Percentiles rank a stretch among this genome's conserved stretches.
Conservation (phyloP, 108 stramenopile genomes). For the Aureococcus anophagefferens region DNA sequence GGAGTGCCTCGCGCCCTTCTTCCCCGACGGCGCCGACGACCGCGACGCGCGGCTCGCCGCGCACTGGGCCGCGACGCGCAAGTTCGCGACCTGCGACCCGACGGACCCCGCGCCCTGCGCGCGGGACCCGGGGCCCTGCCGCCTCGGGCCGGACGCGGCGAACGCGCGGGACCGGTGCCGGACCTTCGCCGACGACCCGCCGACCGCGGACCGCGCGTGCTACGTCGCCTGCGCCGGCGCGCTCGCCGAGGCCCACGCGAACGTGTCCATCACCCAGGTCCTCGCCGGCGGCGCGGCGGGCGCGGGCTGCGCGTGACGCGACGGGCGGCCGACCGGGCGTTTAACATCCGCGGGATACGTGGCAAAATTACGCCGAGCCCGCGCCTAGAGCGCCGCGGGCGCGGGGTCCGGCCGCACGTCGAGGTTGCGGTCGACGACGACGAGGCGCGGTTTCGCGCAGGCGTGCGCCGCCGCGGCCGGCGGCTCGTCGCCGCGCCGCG, state of each 20-base stretch:
- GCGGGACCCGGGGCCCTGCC: background rate
- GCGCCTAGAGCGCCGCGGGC: no score
- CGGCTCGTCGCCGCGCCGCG: no score
- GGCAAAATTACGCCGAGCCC: no score
- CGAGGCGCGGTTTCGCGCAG: no score
- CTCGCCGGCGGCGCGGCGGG: background rate
- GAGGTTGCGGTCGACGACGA: no score
- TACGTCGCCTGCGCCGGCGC: background rate
- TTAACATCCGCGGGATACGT: no score
- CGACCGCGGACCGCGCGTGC: background rate
- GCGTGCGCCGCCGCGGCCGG: no score
- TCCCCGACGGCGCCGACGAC: background rate
- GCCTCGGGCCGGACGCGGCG: no score
- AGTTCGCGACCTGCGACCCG: background rate
- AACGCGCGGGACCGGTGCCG: no score
- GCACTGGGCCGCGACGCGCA: background rate
- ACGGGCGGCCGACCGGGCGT: no score
- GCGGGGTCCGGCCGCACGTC: no score
- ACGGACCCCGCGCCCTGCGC: background rate
- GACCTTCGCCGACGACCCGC: background rate
- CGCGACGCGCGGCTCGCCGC: background rate
- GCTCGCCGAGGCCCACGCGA: background rate
- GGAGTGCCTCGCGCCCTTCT: background rate
- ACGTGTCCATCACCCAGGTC: background rate
- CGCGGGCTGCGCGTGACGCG: no score